Conservation (phyloP, 139 green algal species). For the Trebouxia sp. region DNA sequence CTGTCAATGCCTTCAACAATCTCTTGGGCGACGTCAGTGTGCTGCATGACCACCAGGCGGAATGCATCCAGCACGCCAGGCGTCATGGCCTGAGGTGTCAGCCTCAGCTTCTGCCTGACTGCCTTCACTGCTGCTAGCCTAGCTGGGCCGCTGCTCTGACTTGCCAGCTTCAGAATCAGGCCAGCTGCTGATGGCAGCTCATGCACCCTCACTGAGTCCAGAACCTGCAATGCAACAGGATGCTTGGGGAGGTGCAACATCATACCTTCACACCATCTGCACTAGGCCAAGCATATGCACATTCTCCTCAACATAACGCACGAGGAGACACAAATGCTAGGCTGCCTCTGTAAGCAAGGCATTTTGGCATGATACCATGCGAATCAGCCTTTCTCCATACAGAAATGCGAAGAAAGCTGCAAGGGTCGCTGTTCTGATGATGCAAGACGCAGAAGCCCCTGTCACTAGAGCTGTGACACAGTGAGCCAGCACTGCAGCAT, state of each 20-base stretch:
- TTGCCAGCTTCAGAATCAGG: constrained; percentile 44
- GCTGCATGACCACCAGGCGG: constrained; percentile 45
- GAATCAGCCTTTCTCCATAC: neutral
- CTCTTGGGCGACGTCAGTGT: constrained; percentile 36
- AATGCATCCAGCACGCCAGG: constrained; percentile 41
- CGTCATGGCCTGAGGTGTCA: constrained; percentile 17
- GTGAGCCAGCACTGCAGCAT: no score
- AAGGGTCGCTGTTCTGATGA: neutral
- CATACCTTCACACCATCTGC: no score
- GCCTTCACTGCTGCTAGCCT: constrained; percentile 28
- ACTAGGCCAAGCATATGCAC: no score
- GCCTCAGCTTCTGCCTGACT: constrained; percentile 28
- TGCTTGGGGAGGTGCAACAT: neutral
- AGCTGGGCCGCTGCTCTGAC: constrained; percentile 3
- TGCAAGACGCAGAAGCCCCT: neutral
- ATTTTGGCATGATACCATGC: neutral
- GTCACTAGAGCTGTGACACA: no score
- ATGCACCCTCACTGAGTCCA: constrained; percentile 31
- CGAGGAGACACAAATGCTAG: neutral
- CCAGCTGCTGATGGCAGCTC: constrained; percentile 46
- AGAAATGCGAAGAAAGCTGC: neutral
- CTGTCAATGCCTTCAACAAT: constrained; percentile 41
- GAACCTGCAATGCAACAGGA: constrained; percentile 18
- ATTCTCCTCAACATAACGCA: no score
- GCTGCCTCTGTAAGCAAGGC: neutral